phyloP scores from a whole-genome alignment of 768 basidiomycete genomes.

The Auriscalpium vulgare region DNA sequence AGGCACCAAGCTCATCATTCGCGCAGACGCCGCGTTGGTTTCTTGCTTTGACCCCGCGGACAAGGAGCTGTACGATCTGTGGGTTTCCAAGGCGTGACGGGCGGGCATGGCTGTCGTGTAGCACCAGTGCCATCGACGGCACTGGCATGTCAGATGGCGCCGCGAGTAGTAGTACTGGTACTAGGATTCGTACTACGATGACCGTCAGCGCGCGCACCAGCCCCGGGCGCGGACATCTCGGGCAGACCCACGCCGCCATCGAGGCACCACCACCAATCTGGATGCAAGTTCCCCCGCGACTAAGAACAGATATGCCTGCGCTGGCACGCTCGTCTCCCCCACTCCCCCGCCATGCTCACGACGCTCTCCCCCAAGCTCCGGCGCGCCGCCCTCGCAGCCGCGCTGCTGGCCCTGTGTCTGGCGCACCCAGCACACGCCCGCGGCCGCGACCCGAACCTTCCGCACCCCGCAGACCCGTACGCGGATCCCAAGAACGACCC shows the following conservation, averaged over 20 bases:
- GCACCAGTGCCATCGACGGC: background rate
- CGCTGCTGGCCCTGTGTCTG: background rate
- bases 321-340: background rate
- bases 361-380: background rate
- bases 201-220: too few relatives aligned
- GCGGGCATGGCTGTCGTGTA: background rate
- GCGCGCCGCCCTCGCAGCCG: background rate
- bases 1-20: conserved; percentile 36
- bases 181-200: too few relatives aligned
- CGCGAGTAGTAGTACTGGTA: too few relatives aligned
- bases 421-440: background rate
- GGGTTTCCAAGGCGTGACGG: conserved; percentile 43
- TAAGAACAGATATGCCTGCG: too few relatives aligned
- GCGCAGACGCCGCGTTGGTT: conserved; percentile 56
- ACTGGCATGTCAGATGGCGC: background rate
- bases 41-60: conserved; percentile 74
- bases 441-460: too few relatives aligned
- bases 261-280: too few relatives aligned
- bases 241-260: too few relatives aligned
- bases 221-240: too few relatives aligned
- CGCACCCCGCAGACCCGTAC: conserved; percentile 29
- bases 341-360: background rate
- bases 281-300: too few relatives aligned
- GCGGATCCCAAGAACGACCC: conserved; percentile 44
- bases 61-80: conserved; percentile 69